These are phyloP conservation scores for Ceraceosorus guamensis DNA, from an alignment of 1,284 basidiomycete species.

Conservation along the genomic window DNA sequence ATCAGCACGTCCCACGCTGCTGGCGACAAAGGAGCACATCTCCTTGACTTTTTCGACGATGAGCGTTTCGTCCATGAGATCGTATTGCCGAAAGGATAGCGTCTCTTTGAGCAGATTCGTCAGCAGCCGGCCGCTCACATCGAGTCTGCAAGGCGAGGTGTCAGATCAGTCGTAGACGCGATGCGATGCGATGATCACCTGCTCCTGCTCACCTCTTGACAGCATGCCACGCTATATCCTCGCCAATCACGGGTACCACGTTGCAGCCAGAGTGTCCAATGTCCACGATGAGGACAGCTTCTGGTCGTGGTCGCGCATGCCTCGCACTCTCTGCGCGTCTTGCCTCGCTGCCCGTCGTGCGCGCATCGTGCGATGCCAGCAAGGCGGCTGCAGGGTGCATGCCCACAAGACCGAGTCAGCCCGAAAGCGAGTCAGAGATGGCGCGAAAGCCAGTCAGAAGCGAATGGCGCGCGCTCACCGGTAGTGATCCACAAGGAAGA, in stretches of 20 bases:
- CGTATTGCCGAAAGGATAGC: slow-evolving; percentile 89
- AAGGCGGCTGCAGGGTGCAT: background rate
- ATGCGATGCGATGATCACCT: background rate
- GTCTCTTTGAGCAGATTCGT: slow-evolving; percentile 91
- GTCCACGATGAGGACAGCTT: slow-evolving; percentile 77
- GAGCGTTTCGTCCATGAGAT: slow-evolving; percentile 92
- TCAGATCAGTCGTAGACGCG: slow-evolving; percentile 2
- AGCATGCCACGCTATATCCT: slow-evolving; percentile 67
- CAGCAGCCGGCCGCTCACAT: slow-evolving; percentile 84
- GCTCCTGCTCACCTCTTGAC: slow-evolving; percentile 62
- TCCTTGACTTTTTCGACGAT: slow-evolving; percentile 87
- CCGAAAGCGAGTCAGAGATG: slow-evolving; percentile 1
- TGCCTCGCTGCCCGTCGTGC: too few species aligned
- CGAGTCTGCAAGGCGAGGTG: slow-evolving; percentile 58
- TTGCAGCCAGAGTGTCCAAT: slow-evolving; percentile 89
- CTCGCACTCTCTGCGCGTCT: background rate
- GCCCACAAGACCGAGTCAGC: slow-evolving; percentile 2
- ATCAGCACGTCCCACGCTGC: slow-evolving; percentile 8
- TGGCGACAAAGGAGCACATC: slow-evolving; percentile 69
- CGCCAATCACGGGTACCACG: slow-evolving; percentile 72
- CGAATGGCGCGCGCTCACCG: background rate
- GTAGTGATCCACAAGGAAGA: slow-evolving; percentile 62
- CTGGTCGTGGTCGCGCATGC: slow-evolving; percentile 51
- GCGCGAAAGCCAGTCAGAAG: background rate
- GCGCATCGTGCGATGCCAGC: background rate